phyloP scores from a whole-genome alignment of 2,329 filamentous ascomycete species.

The Neocucurbitaria cava region DNA sequence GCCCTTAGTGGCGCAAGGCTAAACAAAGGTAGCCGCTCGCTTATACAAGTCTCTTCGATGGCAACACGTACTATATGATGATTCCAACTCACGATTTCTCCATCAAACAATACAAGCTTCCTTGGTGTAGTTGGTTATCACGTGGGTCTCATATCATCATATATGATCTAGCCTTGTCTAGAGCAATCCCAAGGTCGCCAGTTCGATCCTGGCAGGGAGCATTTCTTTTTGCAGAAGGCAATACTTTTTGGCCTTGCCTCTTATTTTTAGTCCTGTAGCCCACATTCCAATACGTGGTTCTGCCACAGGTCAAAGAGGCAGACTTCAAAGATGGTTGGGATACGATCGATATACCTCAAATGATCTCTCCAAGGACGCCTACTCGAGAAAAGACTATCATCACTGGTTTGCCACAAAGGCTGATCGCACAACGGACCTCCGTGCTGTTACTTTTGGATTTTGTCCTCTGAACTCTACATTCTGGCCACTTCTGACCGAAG shows the following conservation, averaged over 20 bases:
- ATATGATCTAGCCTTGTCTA: slow-evolving; percentile 11
- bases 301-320: neutral
- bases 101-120: slow-evolving; percentile 2
- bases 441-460: neutral
- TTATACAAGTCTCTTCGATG: neutral
- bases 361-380: neutral
- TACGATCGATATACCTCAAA: neutral
- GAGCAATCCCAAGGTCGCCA: slow-evolving; percentile 22
- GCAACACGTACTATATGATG: neutral
- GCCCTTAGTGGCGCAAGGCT: neutral
- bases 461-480: neutral
- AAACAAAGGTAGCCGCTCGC: neutral
- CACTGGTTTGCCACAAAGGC: neutral
- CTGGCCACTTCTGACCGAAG: neutral
- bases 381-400: neutral
- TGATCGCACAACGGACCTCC: neutral
- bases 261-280: too few species aligned
- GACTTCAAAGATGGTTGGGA: neutral
- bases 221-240: slow-evolving; percentile 6
- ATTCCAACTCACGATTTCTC: neutral
- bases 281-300: neutral
- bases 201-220: slow-evolving; percentile 23
- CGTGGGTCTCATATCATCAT: slow-evolving; percentile 21
- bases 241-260: neutral
- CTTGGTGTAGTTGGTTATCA: slow-evolving; percentile 25